Conservation (phyloP, 768 basidiomycete species). For the Trametes sanguinea region DNA sequence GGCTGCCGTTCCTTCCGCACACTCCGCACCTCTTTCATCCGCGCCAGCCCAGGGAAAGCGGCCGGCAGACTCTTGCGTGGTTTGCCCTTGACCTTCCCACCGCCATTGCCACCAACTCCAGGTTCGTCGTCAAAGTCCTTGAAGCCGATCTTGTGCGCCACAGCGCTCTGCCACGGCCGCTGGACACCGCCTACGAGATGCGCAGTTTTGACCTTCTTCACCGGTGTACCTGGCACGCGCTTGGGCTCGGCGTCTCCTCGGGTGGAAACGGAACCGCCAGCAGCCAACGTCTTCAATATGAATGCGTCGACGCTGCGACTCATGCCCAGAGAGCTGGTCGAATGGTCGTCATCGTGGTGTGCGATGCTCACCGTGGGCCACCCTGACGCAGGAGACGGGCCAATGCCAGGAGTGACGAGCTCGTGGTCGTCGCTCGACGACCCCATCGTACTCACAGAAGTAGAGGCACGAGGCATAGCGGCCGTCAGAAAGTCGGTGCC, state of each 20-base stretch:
- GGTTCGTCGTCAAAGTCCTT: constrained; percentile 39
- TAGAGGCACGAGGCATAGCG: constrained; percentile 58
- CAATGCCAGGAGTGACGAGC: constrained; percentile 68
- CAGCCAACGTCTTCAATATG: constrained; percentile 67
- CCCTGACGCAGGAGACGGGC: constrained; percentile 54
- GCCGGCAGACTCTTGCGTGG: constrained; percentile 76
- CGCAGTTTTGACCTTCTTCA: constrained; percentile 70
- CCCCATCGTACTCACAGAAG: constrained; percentile 62
- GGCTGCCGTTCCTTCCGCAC: constrained; percentile 14
- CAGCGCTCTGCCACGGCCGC: constrained; percentile 81
- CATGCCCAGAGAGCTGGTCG: constrained; percentile 12
- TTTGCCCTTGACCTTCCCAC: constrained; percentile 48
- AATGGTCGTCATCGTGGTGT: constrained; percentile 21
- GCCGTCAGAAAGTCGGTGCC: constrained; percentile 30
- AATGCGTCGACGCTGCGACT: constrained; percentile 57
- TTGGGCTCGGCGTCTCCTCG: constrained; percentile 46
- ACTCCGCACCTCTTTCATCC: constrained; percentile 32
- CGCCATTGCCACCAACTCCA: constrained; percentile 31
- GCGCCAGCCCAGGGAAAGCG: constrained; percentile 54
- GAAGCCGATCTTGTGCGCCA: constrained; percentile 67
- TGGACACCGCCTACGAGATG: constrained; percentile 45
- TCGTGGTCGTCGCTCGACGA: constrained; percentile 63
- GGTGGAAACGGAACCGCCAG: constrained; percentile 51
- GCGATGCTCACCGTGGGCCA: constrained; percentile 58
- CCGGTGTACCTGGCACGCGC: constrained; percentile 77